Conservation (phyloP, 1,284 basidiomycete genomes). For the Leccinum fallax region DNA sequence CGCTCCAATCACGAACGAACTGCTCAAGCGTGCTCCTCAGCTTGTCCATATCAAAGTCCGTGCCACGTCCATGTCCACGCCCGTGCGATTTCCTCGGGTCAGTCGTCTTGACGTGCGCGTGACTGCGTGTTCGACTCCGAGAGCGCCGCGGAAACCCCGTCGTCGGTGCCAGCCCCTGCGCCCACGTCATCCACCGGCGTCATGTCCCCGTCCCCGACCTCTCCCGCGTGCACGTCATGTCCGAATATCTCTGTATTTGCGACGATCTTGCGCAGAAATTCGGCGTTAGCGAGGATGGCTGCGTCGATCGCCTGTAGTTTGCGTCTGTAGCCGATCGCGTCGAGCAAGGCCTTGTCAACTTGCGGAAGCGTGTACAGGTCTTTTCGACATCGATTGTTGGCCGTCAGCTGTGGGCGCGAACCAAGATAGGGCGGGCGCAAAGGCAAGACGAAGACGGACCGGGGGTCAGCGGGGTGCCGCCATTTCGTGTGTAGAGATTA, state of each 20-base stretch:
- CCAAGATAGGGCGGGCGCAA: background rate
- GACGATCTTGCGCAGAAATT: conserved; percentile 64
- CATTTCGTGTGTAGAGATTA: background rate
- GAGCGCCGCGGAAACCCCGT: background rate
- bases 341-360: conserved; percentile 63
- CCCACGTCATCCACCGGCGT: background rate
- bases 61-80: conserved; percentile 22
- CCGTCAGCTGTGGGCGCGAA: conserved; percentile 52
- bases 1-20: conserved; percentile 90
- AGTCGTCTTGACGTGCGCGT: conserved; percentile 28
- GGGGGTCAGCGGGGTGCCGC: background rate
- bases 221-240: conserved; percentile 41
- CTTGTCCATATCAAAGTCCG: conserved; percentile 83
- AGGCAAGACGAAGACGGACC: background rate
- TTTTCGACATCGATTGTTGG: conserved; percentile 74
- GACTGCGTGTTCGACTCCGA: conserved; percentile 30
- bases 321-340: conserved; percentile 62
- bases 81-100: conserved; percentile 25
- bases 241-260: conserved; percentile 76
- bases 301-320: conserved; percentile 69
- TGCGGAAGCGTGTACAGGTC: conserved; percentile 65
- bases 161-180: background rate
- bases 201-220: conserved; percentile 13
- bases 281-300: conserved; percentile 69
- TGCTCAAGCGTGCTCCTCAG: conserved; percentile 88